Evolutionary conservation across 371 early-diverging fungal genomes (phyloP), one percentile per base, ranked within the genome.

Genomic region (Umbelopsis sp.): DNA sequence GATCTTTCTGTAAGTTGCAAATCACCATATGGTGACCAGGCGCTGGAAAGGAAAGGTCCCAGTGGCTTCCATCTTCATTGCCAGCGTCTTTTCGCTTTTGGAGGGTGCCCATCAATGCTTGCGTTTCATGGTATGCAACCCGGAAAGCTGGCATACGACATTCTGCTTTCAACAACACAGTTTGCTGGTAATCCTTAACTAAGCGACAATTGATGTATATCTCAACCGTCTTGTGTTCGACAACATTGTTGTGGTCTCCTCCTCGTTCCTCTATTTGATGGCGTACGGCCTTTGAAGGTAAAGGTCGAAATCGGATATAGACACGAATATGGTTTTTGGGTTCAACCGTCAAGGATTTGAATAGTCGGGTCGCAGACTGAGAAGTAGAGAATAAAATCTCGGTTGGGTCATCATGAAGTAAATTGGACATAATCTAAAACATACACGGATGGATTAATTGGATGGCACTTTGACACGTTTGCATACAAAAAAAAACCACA

Each of bases 181-280:
- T 83, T 50, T 89, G 87, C 71, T 89, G 91, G 69, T 87, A 92
- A 74, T 92, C 92, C 73, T 91, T 90, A 14, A 92, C 89, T n/a
- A 91, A 77, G 6, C 91, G 82, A 67, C 91, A 92, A 69, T 90
- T 89, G 68, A 92, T 83, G 65, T 85, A 85, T 11, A 92, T 85
- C 73, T 90, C 90, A 24, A 89, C 74, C 3, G 72, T 70, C 72
- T 89, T 87, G 53, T 83, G 77, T 63, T 87, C 86, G 38, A 83
- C 71, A 51, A 72, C 70, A 35, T 75, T 0, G 74, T 76, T 62
- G 76, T 79, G 3, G 71, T 72, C 62, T 63, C 57, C 53, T 63
- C 57, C 53, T 0, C 71, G 74, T n/a, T 48, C 66, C 41, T 79
- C 73, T 38, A 80, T 46, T 1, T 72, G 66, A 2, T 73, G 72